phyloP scores from a whole-genome alignment of 371 early-diverging fungal genomes.

The Funneliformis caledonium region DNA sequence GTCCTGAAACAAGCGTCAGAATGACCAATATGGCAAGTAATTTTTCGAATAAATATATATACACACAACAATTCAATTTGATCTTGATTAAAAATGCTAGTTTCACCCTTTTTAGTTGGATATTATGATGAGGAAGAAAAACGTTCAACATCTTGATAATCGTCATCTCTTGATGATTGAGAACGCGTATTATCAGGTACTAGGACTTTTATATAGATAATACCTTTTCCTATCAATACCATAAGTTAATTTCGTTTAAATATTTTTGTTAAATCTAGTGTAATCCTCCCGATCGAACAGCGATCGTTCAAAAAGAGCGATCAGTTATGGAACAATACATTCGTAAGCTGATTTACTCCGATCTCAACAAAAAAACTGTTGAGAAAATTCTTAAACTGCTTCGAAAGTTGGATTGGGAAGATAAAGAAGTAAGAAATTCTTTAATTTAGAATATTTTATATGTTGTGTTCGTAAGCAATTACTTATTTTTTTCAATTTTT shows the following conservation, averaged over 20 bases:
- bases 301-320: constrained; percentile 66
- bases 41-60: not conserved
- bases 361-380: constrained; percentile 68
- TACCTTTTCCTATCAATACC: not conserved
- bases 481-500: not conserved
- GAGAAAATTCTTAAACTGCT: constrained; percentile 77
- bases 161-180: constrained; percentile 88
- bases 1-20: constrained; percentile 72
- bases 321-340: constrained; percentile 83
- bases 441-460: not conserved
- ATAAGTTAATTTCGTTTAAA: constrained; percentile 22
- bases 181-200: constrained; percentile 85
- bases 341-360: constrained; percentile 82
- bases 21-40: constrained; percentile 63
- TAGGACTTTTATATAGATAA: not conserved
- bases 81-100: not conserved
- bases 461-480: not conserved
- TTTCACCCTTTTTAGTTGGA: constrained; percentile 59
- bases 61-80: no score
- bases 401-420: constrained; percentile 89
- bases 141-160: constrained; percentile 80
- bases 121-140: constrained; percentile 87
- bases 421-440: constrained; percentile 50
- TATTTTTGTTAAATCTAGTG: constrained; percentile 52
- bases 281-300: constrained; percentile 77